Percentiles rank a stretch among this genome's conserved stretches.
Conservation (phyloP, 2,329 filamentous ascomycete genomes). For the Fusarium goolgardi region DNA sequence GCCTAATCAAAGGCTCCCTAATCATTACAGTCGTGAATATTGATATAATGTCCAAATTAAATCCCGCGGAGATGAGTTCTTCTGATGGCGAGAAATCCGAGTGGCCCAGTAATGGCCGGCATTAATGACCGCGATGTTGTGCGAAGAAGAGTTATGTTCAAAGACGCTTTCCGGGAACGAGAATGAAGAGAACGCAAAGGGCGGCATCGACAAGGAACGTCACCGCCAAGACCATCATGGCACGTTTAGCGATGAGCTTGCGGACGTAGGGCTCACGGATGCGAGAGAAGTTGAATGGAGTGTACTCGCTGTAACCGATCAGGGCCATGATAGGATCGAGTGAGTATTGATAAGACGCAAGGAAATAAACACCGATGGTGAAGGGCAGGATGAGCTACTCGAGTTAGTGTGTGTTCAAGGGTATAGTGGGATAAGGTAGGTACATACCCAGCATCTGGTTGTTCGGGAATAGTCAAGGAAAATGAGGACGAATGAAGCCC, state of each 20-base stretch:
- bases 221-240: conserved; percentile 81
- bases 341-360: conserved; percentile 94
- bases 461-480: conserved; percentile 82
- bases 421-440: neutral
- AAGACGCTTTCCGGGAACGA: conserved; percentile 89
- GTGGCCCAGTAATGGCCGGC: conserved; percentile 41
- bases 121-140: conserved; percentile 38
- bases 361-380: conserved; percentile 87
- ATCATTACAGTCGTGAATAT: conserved; percentile 49
- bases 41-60: conserved; percentile 29
- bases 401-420: conserved; percentile 19
- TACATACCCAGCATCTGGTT: conserved; percentile 85
- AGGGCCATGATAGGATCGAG: conserved; percentile 92
- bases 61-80: conserved; percentile 34
- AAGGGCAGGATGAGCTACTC: conserved; percentile 82
- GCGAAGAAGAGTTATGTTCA: conserved; percentile 53
- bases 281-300: conserved; percentile 88
- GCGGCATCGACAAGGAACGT: conserved; percentile 82
- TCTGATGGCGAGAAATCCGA: conserved; percentile 21
- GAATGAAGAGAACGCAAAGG: conserved; percentile 90
- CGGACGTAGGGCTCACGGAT: conserved; percentile 93
- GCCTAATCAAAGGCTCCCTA: conserved; percentile 40
- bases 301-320: conserved; percentile 94
- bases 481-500: conserved; percentile 93
- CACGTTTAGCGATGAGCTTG: conserved; percentile 83